Conservation (phyloP, 805 yeast genomes). For the Vanderwaltozyma polyspora region DNA sequence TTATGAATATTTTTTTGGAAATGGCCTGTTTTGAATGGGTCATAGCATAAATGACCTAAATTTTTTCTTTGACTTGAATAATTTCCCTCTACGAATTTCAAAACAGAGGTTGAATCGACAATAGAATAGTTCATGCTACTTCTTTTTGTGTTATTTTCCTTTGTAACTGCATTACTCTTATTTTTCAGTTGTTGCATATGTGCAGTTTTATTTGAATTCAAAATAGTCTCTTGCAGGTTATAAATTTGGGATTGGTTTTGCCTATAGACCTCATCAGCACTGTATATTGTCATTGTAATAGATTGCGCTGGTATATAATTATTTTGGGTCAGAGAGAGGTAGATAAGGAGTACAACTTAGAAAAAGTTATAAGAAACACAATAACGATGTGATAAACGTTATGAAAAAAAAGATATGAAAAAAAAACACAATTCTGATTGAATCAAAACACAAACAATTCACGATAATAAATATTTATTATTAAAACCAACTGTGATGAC, state of each 20-base stretch:
- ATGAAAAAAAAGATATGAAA: no score
- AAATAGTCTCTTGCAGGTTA: slow-evolving; percentile 25
- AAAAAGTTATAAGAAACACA: no score
- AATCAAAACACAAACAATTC: no score
- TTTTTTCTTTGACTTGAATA: slow-evolving; percentile 8
- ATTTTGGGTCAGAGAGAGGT: no score
- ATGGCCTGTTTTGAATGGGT: slow-evolving; percentile 11
- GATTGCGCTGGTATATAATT: no score
- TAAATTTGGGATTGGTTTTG: slow-evolving; percentile 25
- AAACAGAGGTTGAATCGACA: slow-evolving; percentile 9
- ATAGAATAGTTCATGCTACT: neutral
- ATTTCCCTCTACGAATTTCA: slow-evolving; percentile 7
- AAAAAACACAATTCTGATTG: no score
- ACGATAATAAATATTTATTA: no score
- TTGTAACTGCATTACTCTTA: neutral
- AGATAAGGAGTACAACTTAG: no score
- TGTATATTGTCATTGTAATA: no score
- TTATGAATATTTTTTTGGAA: neutral
- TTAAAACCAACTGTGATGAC: no score
- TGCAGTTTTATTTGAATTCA: slow-evolving; percentile 17
- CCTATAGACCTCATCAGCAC: slow-evolving; percentile 15
- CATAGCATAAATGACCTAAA: slow-evolving; percentile 15
- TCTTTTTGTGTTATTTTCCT: neutral
- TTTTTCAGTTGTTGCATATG: neutral
- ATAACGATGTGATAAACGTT: no score